Evolutionary conservation across 192 early-diverging fungal genomes (phyloP).

Genomic region (Coemansia brasiliensis): DNA sequence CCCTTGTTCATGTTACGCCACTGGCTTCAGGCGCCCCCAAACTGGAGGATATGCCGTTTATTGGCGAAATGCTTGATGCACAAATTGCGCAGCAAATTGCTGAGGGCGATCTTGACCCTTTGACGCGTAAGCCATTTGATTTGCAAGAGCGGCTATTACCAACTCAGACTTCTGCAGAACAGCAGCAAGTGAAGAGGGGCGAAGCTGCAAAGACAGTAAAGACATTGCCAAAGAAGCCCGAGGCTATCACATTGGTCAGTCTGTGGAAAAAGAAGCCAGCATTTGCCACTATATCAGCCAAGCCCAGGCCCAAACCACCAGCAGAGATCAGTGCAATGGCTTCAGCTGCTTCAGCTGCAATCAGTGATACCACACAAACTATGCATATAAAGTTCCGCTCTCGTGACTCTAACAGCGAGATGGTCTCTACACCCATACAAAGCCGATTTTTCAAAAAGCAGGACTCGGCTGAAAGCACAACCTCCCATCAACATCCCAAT

Average conservation of each 20-base stretch:
- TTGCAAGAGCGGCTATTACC: neutral
- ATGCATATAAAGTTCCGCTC: constrained; percentile 33
- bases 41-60: constrained; percentile 54
- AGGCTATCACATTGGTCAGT: constrained; percentile 11
- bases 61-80: constrained; percentile 59
- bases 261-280: constrained; percentile 12
- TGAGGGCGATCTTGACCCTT: constrained; percentile 62
- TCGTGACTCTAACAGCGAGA: constrained; percentile 4
- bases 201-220: neutral
- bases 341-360: neutral
- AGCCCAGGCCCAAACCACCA: neutral
- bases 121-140: constrained; percentile 57
- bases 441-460: constrained; percentile 36
- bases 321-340: neutral
- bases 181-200: neutral
- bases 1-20: constrained; percentile 61
- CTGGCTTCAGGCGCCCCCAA: constrained; percentile 30
- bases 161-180: neutral
- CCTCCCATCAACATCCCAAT: too few relatives aligned
- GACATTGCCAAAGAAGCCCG: neutral
- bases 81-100: constrained; percentile 61
- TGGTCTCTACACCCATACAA: constrained; percentile 18
- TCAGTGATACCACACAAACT: neutral
- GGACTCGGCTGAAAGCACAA: too few relatives aligned
- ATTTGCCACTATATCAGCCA: constrained; percentile 15